These are phyloP conservation scores for Calocera viscosa DNA, from an alignment of 768 basidiomycete species.

Conservation along the genomic window DNA sequence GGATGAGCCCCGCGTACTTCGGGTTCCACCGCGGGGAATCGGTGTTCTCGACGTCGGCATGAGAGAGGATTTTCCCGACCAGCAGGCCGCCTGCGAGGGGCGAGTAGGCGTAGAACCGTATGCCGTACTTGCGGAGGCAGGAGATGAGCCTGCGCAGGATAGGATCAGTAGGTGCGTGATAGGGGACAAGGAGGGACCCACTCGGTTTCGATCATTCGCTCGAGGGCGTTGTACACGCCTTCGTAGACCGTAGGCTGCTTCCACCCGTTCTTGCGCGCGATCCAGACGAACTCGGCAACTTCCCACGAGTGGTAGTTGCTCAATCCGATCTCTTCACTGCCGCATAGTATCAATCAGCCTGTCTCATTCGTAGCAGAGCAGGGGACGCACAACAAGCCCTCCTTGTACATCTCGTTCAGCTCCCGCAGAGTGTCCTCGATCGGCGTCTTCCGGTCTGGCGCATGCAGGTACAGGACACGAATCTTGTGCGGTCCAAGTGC, in stretches of 20 bases:
- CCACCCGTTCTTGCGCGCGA: background rate
- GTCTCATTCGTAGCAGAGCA: too few species aligned
- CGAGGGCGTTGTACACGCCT: conserved; percentile 5
- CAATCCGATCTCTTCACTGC: conserved; percentile 47
- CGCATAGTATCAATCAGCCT: background rate
- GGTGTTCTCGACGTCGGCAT: conserved; percentile 34
- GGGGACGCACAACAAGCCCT: conserved; percentile 41
- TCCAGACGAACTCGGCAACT: conserved; percentile 20
- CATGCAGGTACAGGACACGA: conserved; percentile 46
- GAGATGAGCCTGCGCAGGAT: conserved; percentile 9
- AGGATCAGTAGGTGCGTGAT: conserved; percentile 18
- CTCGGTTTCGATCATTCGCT: background rate
- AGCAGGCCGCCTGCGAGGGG: background rate
- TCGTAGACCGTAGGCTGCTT: background rate
- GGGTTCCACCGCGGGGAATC: conserved; percentile 18
- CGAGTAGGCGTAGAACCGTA: conserved; percentile 2
- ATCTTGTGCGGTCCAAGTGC: conserved; percentile 36
- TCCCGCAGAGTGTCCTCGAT: conserved; percentile 45
- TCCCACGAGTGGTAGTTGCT: conserved; percentile 52
- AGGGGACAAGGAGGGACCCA: background rate
- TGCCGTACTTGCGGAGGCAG: conserved; percentile 32
- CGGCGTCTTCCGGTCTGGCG: conserved; percentile 45
- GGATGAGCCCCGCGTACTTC: background rate
- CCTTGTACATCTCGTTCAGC: conserved; percentile 42
- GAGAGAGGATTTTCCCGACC: conserved; percentile 22